Evolutionary conservation across 495 filamentous ascomycete genomes (phyloP).

Genomic region (Ramalina intermedia): DNA sequence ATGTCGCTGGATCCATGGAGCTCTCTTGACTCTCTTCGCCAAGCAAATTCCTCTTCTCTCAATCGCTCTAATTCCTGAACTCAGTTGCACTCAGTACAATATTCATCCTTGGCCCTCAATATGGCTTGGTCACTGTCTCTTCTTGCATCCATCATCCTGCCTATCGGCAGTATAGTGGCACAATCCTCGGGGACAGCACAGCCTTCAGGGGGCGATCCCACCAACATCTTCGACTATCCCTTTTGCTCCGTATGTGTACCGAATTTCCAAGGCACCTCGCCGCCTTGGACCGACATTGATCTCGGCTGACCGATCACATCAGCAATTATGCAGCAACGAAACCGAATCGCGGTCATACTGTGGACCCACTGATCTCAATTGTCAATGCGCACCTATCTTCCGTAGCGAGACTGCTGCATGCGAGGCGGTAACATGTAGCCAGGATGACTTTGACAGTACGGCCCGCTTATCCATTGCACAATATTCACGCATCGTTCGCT

Average conservation of each 20-base stretch:
- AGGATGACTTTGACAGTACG: not conserved
- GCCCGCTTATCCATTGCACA: not conserved
- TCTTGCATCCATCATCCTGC: not conserved
- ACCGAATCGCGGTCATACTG: not conserved
- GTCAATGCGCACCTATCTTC: conserved; percentile 2
- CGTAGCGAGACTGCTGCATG: conserved; percentile 2
- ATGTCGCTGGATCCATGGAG: too few species aligned
- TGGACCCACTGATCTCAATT: conserved; percentile 1
- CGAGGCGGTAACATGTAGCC: conserved; percentile 4
- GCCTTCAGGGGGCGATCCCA: not conserved
- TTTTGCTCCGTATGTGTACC: not conserved
- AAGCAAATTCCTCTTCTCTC: not conserved
- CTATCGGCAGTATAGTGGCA: too few species aligned
- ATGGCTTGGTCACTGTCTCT: not conserved
- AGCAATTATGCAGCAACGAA: not conserved
- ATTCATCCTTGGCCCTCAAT: not conserved
- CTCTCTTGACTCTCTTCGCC: too few species aligned
- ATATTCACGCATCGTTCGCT: not conserved
- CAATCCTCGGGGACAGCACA: not conserved
- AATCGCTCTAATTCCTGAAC: not conserved
- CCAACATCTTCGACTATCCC: not conserved
- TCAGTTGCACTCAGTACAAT: not conserved
- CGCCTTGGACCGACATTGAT: not conserved
- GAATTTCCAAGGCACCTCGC: not conserved
- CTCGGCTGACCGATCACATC: not conserved